Conservation (phyloP, 306 rosid genomes). For the Malus domestica region DNA sequence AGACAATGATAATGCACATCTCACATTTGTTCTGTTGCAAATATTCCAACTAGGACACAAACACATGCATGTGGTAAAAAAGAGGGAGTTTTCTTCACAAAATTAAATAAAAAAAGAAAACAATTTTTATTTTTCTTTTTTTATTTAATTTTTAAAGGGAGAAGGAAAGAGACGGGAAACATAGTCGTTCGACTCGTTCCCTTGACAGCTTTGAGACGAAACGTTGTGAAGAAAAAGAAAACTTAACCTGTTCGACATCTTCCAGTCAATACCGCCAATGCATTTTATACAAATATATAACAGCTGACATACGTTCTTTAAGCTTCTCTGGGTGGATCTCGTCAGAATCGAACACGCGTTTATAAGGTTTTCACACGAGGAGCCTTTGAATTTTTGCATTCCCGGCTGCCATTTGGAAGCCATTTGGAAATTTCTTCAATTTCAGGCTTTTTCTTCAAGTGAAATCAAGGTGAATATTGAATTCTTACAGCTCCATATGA, state of each 20-base stretch:
- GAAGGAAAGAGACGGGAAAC: neutral
- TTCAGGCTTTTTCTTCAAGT: neutral
- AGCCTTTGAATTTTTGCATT: conserved; percentile 13
- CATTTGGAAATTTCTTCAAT: neutral
- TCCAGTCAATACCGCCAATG: conserved; percentile 24
- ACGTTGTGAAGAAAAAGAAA: neutral
- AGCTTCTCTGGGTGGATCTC: conserved; percentile 48
- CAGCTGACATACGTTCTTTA: conserved; percentile 3
- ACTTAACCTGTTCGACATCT: conserved; percentile 5
- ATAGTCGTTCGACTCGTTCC: neutral
- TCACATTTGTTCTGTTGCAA: neutral
- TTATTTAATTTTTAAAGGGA: too few relatives aligned
- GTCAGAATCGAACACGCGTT: conserved; percentile 15
- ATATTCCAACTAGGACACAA: neutral
- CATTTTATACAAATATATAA: neutral
- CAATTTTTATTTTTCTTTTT: too few relatives aligned
- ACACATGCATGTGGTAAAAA: neutral
- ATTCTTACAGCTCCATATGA: conserved; percentile 13
- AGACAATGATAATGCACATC: neutral
- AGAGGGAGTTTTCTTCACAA: neutral
- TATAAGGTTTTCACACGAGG: conserved; percentile 11
- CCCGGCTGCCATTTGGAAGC: neutral
- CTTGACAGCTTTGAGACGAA: conserved; percentile 15
- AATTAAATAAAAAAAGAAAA: neutral
- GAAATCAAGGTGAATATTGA: conserved; percentile 10